A percentile compares a stretch with the other conserved stretches of the same genome.
phyloP scores from a whole-genome alignment of 192 early-diverging fungal species.

The Lobulomyces angularis region DNA sequence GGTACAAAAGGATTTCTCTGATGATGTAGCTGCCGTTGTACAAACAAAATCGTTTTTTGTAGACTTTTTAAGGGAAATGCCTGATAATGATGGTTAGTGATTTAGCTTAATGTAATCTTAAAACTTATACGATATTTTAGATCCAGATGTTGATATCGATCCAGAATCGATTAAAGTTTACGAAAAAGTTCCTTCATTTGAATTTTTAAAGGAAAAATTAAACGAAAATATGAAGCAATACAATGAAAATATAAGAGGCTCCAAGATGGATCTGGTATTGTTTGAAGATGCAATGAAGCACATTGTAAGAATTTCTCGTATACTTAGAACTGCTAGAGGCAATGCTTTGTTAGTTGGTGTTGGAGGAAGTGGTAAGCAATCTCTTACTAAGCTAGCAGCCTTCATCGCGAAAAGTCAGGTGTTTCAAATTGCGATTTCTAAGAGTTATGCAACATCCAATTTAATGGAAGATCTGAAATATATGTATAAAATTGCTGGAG shows the following conservation, averaged over 20 bases:
- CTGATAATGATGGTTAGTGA: slow-evolving; percentile 47
- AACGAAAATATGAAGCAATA: slow-evolving; percentile 51
- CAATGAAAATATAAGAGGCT: slow-evolving; percentile 45
- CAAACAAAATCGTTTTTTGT: slow-evolving; percentile 35
- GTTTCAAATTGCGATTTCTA: slow-evolving; percentile 53
- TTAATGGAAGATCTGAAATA: slow-evolving; percentile 57
- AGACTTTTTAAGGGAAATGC: slow-evolving; percentile 48
- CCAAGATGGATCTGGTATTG: slow-evolving; percentile 53
- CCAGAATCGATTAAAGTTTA: slow-evolving; percentile 45
- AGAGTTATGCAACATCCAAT: slow-evolving; percentile 43
- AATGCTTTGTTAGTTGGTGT: slow-evolving; percentile 51
- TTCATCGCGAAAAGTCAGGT: slow-evolving; percentile 53
- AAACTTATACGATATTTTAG: too few species aligned
- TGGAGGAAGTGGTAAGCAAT: slow-evolving; percentile 56
- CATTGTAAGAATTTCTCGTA: slow-evolving; percentile 49
- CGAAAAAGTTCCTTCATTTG: slow-evolving; percentile 48
- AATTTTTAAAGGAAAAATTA: slow-evolving; percentile 29
- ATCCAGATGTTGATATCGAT: slow-evolving; percentile 49
- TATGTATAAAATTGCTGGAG: slow-evolving; percentile 54
- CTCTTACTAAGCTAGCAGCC: slow-evolving; percentile 44
- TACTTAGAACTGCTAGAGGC: slow-evolving; percentile 47
- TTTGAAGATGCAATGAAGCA: slow-evolving; percentile 59
- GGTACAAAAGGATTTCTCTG: slow-evolving; percentile 39
- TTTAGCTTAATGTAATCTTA: too few species aligned
- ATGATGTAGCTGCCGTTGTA: slow-evolving; percentile 27